Percentiles rank a stretch among this genome's conserved stretches.
These are phyloP conservation scores for Dactylellina leptospora DNA, from an alignment of 2,329 filamentous ascomycete species.

Conservation along the genomic window DNA sequence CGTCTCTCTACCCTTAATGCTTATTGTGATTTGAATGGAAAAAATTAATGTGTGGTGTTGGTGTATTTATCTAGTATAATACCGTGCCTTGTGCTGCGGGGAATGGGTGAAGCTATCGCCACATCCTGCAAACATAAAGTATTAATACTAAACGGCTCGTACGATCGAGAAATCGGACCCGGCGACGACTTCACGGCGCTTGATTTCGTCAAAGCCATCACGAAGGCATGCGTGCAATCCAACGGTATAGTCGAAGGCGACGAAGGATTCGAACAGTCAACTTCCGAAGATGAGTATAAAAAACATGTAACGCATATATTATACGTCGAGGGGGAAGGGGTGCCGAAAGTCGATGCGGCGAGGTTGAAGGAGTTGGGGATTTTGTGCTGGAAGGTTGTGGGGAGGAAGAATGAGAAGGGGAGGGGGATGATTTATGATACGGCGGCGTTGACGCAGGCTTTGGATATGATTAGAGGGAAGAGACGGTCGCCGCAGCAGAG, in stretches of 20 bases:
- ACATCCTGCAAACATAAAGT: conserved; percentile 69
- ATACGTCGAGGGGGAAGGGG: conserved; percentile 75
- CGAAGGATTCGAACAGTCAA: conserved; percentile 14
- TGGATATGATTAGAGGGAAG: conserved; percentile 55
- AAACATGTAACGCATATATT: conserved; percentile 84
- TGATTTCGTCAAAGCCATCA: conserved; percentile 84
- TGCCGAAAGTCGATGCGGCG: conserved; percentile 74
- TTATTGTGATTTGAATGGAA: neutral
- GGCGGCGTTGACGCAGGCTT: conserved; percentile 53
- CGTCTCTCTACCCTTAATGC: neutral
- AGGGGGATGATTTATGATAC: conserved; percentile 56
- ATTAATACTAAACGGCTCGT: conserved; percentile 81
- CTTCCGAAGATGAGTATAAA: conserved; percentile 64
- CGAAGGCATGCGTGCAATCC: conserved; percentile 76
- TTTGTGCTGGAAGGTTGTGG: conserved; percentile 72
- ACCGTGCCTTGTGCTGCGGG: conserved; percentile 79
- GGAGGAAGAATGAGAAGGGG: conserved; percentile 55
- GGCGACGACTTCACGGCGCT: conserved; percentile 69
- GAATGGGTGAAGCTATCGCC: conserved; percentile 73
- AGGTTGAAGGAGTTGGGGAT: conserved; percentile 74
- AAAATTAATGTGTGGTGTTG: neutral
- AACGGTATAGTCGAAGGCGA: conserved; percentile 62
- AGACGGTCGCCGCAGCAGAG: conserved; percentile 54
- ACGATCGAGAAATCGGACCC: conserved; percentile 88
- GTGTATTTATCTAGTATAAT: conserved; percentile 70